Base-by-base conservation (phyloP, 768 basidiomycete genomes). In the Kwoniella europaea region DNA sequence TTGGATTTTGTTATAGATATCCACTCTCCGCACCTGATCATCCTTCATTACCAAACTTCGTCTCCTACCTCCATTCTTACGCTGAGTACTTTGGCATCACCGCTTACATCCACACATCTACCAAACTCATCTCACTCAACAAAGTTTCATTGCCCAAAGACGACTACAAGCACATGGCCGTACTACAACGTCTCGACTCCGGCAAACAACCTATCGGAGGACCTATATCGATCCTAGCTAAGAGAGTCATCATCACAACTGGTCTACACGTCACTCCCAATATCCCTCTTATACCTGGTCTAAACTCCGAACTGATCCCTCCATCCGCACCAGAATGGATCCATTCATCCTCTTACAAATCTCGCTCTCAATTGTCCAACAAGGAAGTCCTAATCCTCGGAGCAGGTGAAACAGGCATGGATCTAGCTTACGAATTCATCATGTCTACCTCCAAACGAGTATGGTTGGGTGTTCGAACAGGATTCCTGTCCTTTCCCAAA, bases 351-450 rank as follows among this genome's bases (percentile, higher is more conserved):
- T 76, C 85, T 44, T 89, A 89, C 83, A 89, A 89, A 74, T 74
- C 78, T 5, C 85, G 86, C 15, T 73, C 79, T 0, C 86, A 88
- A 71, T 82, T 89, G 10, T 56, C 70, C 15, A 86, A 85, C 27
- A 85, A 86, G 72, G 84, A 85, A 24, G 86, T 90, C 22, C 84
- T 89, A 83, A 85, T 90, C 24, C 84, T 89, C 18, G 89, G 89
- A 0, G 87, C 86, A 10, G 89, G 89, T 2, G 89, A 90, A 78
- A 90, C 89, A 5, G 88, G 88, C 2, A 88, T 88, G 87, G 89
- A 90, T 72, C 79, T 90, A 18, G 87, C 77, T 1, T 85, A 85
- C 68, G 84, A 84, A 68, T 72, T 74, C 0, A 71, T 84, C 63
- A 86, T 89, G 73, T 87, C 87, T 0, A 86, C 86, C 2, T 87